phyloP scores from a whole-genome alignment of 129 eudicot genomes.

The Flaveria brownii region DNA sequence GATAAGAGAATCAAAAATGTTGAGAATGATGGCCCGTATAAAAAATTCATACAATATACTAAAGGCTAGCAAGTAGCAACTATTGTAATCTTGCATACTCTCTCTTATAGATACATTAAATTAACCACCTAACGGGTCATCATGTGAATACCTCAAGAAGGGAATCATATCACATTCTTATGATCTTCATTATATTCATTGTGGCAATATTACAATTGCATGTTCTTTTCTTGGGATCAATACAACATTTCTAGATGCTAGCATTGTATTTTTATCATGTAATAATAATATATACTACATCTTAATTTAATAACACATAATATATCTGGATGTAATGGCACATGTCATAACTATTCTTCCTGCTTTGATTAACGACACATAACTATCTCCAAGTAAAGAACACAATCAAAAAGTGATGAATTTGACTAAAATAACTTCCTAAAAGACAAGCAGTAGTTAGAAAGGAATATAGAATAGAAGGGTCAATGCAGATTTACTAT shows the following conservation, averaged over 20 bases:
- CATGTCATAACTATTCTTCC: background rate
- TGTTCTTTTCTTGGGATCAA: background rate
- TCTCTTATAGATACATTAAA: background rate
- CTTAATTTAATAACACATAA: background rate
- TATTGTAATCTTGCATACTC: background rate
- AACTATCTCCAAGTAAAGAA: background rate
- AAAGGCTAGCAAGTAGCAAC: background rate
- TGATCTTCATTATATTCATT: background rate
- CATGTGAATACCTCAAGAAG: background rate
- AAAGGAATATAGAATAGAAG: background rate
- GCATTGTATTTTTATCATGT: background rate
- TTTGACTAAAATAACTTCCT: background rate
- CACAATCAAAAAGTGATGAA: background rate
- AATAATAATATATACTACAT: background rate
- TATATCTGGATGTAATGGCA: background rate
- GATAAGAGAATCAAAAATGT: background rate
- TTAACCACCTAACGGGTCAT: background rate
- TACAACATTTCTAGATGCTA: background rate
- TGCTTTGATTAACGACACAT: background rate
- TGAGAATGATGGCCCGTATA: background rate
- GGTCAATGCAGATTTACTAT: background rate
- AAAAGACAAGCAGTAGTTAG: background rate
- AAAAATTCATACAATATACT: background rate
- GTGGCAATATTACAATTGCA: background rate
- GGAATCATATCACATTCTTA: slow-evolving; percentile 1